Evolutionary conservation across 148 eudicot species (phyloP), one percentile per base, ranked within the genome.

Genomic region (Chenopodium suecicum): DNA sequence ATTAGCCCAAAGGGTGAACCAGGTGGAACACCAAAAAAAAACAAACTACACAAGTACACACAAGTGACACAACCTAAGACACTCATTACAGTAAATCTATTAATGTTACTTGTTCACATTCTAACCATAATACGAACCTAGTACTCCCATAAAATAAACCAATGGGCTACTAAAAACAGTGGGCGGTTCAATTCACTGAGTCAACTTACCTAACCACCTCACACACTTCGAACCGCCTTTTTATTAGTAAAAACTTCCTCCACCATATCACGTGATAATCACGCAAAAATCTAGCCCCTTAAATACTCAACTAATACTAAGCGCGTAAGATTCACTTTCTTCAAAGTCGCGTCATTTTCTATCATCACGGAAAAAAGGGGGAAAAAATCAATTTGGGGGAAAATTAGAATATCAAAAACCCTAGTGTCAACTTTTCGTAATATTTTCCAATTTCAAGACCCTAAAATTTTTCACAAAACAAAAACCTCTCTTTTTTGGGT

Each of bases 351-450:
- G 81, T 62, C 3, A 9, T 52, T 20, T 50, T 46, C 75, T 44
- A n/a, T 27, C 66, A 27, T 12, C 78, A 32, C 3, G 1, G n/a
- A 44, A 22, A 46, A 10, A 20, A 31, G n/a, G 1, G 7, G 4
- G 8, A 37, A 66, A 34, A 66, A 76, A 60, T 76, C 78, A 56
- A 76, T 14, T 81, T 71, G 80, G 79, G 82, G 62, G 25, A 83
- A 80, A 69, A 56, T 14, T 56, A 14, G 31, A 62, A 75, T 32
- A 83, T 81, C 66, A 65, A 82, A 84, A 86, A 81, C 88, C 89
- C 87, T 83, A 83, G 71, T 25, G 78, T 78, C 65, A 66, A 75
- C 25, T 64, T 73, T 75, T 70, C 71, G 86, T 82, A 84, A 85
- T 67, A 72, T 78, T 85, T 22, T 14, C 62, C 0, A 32, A 73